Conservation (phyloP, 176 grass and related monocot genomes). For the Triticum dicoccoides region DNA sequence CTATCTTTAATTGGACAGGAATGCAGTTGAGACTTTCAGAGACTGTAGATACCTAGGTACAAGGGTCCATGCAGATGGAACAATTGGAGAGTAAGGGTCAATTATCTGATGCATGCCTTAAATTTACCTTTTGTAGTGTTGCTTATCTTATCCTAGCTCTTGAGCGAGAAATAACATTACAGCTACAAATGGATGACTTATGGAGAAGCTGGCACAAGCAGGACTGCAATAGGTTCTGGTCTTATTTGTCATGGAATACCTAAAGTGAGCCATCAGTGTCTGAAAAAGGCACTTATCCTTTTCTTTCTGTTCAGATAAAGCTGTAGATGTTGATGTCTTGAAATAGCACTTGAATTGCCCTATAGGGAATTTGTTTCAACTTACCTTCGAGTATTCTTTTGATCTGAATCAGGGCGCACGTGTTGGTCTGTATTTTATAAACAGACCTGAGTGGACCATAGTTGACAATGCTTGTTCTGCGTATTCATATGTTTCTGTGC, state of each 20-base stretch:
- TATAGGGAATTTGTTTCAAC: neutral
- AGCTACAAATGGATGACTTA: conserved; percentile 99
- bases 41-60: conserved; percentile 84
- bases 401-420: conserved; percentile 54
- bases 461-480: conserved; percentile 93
- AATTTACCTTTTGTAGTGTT: conserved; percentile 1
- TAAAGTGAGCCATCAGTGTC: conserved; percentile 50
- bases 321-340: neutral
- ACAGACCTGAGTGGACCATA: conserved; percentile 87
- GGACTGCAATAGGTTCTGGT: conserved; percentile 81
- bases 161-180: conserved; percentile 6
- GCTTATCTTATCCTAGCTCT: neutral
- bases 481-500: conserved; percentile 80
- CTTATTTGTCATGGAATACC: conserved; percentile 69
- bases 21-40: conserved; percentile 74
- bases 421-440: conserved; percentile 92
- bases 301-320: conserved; percentile 10
- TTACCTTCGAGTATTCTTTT: neutral
- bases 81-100: conserved; percentile 85
- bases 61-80: conserved; percentile 68
- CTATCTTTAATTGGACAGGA: conserved; percentile 37
- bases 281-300: neutral
- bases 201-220: conserved; percentile 64
- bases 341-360: neutral
- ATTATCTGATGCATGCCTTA: neutral